Conservation (phyloP, 2,329 filamentous ascomycete species). For the Apiospora kogelbergensis region DNA sequence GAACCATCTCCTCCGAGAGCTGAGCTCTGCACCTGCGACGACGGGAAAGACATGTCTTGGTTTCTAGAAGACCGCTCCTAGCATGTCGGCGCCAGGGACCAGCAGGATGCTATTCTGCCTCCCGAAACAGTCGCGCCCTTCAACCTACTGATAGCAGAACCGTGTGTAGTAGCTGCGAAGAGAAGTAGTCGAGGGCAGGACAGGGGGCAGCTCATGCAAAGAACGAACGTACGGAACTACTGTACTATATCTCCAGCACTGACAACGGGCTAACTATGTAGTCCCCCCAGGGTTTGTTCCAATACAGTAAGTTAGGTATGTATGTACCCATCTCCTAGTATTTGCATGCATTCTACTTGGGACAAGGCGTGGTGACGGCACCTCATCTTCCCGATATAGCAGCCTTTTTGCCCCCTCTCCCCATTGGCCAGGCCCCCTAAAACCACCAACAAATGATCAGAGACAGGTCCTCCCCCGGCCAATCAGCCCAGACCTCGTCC, state of each 20-base stretch:
- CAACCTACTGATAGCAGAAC: constrained; percentile 2
- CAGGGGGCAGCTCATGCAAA: not conserved
- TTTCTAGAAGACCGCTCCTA: not conserved
- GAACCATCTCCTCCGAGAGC: not conserved
- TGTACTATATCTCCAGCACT: not conserved
- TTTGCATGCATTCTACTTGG: not conserved
- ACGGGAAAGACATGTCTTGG: not conserved
- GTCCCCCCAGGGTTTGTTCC: not conserved
- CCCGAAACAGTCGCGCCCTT: not conserved
- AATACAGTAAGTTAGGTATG: not conserved
- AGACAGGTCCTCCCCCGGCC: not conserved
- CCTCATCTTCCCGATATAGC: not conserved
- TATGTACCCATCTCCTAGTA: not conserved
- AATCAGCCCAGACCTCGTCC: not conserved
- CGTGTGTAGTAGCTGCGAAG: not conserved
- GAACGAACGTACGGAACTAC: constrained; percentile 2
- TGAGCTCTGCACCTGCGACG: not conserved
- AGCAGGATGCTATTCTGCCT: not conserved
- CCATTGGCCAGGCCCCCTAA: not conserved
- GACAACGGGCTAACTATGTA: not conserved
- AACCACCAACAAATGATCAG: not conserved
- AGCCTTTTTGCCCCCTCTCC: not conserved
- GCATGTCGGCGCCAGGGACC: not conserved
- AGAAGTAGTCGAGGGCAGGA: not conserved
- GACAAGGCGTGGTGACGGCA: not conserved